Percentiles rank a stretch among this genome's conserved stretches.
phyloP scores from a whole-genome alignment of 805 yeast genomes.

The Candida lessepsii region DNA sequence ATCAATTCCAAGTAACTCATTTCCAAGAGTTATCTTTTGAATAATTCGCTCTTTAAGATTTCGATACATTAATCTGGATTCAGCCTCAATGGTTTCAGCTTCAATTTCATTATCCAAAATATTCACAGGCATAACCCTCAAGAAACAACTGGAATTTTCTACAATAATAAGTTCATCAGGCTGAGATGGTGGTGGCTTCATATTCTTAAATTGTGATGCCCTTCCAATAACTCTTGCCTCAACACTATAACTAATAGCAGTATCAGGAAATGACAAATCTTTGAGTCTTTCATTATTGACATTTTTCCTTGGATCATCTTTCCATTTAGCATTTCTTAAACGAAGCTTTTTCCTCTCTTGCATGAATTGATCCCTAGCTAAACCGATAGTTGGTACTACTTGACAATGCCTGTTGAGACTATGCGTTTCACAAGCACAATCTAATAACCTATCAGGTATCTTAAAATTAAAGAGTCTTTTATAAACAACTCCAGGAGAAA shows the following conservation, averaged over 20 bases:
- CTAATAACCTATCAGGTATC: constrained; percentile 37
- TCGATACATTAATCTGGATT: constrained; percentile 30
- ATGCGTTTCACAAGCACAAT: constrained; percentile 34
- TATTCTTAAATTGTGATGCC: constrained; percentile 29
- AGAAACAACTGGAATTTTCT: constrained; percentile 27
- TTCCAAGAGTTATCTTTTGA: constrained; percentile 27
- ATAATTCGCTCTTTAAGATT: constrained; percentile 28
- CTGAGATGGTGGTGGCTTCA: constrained; percentile 15
- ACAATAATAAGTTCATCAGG: constrained; percentile 35
- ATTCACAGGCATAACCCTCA: constrained; percentile 26
- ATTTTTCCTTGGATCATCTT: neutral
- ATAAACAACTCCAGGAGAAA: constrained; percentile 32
- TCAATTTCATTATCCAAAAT: constrained; percentile 22
- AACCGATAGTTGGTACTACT: constrained; percentile 37
- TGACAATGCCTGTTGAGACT: constrained; percentile 34
- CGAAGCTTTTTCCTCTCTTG: constrained; percentile 24
- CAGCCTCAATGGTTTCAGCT: constrained; percentile 24
- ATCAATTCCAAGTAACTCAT: constrained; percentile 18
- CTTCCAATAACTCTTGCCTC: constrained; percentile 39
- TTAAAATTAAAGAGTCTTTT: constrained; percentile 41
- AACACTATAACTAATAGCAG: constrained; percentile 34
- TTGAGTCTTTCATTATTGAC: constrained; percentile 12
- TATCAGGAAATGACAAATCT: constrained; percentile 34
- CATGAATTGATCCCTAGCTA: constrained; percentile 27
- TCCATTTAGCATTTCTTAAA: constrained; percentile 22